phyloP scores from a whole-genome alignment of 257 asterid genomes.

The Marsdenia floribunda region DNA sequence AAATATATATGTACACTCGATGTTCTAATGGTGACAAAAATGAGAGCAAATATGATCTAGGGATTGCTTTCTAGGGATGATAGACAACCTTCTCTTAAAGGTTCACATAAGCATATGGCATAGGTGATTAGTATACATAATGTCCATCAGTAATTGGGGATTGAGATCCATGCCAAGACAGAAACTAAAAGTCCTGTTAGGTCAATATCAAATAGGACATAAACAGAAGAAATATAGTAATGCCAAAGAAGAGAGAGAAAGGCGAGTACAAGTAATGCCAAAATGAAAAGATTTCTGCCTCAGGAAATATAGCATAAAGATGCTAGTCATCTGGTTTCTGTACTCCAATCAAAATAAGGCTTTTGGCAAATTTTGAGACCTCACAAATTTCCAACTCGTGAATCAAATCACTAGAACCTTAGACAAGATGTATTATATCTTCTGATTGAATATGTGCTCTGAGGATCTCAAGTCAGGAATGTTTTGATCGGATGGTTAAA shows the following conservation, averaged over 20 bases:
- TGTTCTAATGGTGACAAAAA: not conserved
- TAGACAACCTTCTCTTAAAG: not conserved
- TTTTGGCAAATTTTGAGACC: too few species aligned
- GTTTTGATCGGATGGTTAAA: not conserved
- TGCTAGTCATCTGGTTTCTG: not conserved
- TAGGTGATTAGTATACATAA: not conserved
- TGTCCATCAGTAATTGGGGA: not conserved
- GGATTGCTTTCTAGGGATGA: not conserved
- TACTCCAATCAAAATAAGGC: not conserved
- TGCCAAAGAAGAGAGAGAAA: not conserved
- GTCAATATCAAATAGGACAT: not conserved
- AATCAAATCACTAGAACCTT: not conserved
- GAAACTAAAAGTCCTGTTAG: not conserved
- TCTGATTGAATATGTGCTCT: not conserved
- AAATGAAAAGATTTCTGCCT: not conserved
- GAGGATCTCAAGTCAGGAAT: not conserved
- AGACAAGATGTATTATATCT: not conserved
- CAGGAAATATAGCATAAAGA: not conserved
- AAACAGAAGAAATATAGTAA: not conserved
- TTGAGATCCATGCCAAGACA: slow-evolving; percentile 1
- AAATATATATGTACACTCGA: not conserved
- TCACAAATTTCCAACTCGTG: not conserved
- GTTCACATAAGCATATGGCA: not conserved
- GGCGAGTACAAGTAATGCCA: not conserved
- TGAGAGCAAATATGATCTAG: not conserved